Evolutionary conservation across 345 rosid genomes (phyloP).

Genomic region (Lepidium didymum): DNA sequence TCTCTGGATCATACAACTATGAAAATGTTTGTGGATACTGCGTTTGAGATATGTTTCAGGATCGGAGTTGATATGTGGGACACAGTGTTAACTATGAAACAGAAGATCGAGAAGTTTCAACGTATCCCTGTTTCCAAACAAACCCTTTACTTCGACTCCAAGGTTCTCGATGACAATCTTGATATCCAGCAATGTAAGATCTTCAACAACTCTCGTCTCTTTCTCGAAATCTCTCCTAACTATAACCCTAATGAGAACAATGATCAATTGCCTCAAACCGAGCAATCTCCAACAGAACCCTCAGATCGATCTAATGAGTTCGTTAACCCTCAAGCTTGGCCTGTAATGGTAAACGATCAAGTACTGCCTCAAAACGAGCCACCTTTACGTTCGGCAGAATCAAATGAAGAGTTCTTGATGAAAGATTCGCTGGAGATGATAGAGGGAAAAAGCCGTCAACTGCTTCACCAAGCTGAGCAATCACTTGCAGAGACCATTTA

Average conservation of each 20-base stretch:
- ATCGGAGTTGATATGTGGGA: slow-evolving; percentile 55
- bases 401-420: neutral
- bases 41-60: slow-evolving; percentile 20
- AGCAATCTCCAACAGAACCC: neutral
- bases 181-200: slow-evolving; percentile 33
- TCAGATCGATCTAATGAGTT: neutral
- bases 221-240: slow-evolving; percentile 31
- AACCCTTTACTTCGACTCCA: slow-evolving; percentile 48
- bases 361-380: neutral
- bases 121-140: slow-evolving; percentile 41
- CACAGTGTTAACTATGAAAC: slow-evolving; percentile 54
- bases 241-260: neutral
- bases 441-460: neutral
- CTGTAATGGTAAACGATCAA: neutral
- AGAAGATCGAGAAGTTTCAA: slow-evolving; percentile 51
- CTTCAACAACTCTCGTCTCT: slow-evolving; percentile 42
- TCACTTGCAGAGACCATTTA: neutral
- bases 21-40: slow-evolving; percentile 48
- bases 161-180: slow-evolving; percentile 34
- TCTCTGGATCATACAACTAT: slow-evolving; percentile 25
- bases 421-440: too few species aligned
- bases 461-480: neutral
- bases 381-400: neutral
- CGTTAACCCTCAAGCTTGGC: neutral
- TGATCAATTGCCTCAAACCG: neutral